Conservation (phyloP, 2,329 filamentous ascomycete genomes). For the Aspergillus pseudoglaucus region DNA sequence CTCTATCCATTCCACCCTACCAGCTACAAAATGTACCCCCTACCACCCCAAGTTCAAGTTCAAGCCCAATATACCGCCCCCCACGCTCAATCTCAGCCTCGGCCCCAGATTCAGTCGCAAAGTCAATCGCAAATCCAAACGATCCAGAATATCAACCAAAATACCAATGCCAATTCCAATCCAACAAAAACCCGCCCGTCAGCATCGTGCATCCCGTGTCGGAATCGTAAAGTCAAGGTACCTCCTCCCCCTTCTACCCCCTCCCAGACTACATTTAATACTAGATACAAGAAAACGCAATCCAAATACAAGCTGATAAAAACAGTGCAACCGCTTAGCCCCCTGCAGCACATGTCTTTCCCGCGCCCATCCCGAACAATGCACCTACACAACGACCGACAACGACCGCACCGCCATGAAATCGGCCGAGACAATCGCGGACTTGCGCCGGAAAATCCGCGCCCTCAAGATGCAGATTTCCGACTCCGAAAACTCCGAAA, state of each 20-base stretch:
- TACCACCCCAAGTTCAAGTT: no score
- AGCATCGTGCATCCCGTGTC: not conserved
- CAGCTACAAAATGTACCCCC: no score
- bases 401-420: constrained; percentile 13
- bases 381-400: constrained; percentile 9
- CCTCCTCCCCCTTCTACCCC: not conserved
- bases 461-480: constrained; percentile 1
- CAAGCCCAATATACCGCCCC: no score
- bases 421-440: constrained; percentile 11
- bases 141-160: not conserved
- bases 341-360: constrained; percentile 13
- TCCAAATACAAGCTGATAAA: not conserved
- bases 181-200: not conserved
- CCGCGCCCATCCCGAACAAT: constrained; percentile 8
- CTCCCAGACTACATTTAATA: not conserved
- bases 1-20: no score
- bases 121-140: not conserved
- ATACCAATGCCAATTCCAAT: not conserved
- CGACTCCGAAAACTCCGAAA: not conserved
- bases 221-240: constrained; percentile 3
- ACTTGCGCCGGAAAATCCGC: constrained; percentile 6
- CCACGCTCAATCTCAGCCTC: no score
- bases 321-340: constrained; percentile 11
- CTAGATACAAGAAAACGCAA: not conserved
- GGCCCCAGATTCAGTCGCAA: not conserved